These are phyloP conservation scores for Xerocomellus intermedius DNA, from an alignment of 768 basidiomycete species.

Conservation along the genomic window DNA sequence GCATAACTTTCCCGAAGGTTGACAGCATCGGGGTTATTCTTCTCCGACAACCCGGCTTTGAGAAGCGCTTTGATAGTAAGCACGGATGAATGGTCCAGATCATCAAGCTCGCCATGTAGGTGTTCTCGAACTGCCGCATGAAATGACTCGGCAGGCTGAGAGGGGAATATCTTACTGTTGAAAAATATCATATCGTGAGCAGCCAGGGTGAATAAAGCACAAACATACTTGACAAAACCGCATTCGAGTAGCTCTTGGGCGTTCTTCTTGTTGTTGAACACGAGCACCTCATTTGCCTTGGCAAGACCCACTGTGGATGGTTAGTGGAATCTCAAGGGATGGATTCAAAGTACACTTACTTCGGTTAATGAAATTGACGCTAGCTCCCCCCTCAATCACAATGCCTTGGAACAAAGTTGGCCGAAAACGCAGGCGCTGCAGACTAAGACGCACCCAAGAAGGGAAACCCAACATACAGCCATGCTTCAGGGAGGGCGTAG, in stretches of 20 bases:
- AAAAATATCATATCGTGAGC: conserved; percentile 1
- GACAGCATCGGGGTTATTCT: conserved; percentile 60
- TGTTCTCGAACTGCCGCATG: conserved; percentile 50
- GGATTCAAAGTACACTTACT: conserved; percentile 39
- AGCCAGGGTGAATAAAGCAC: not conserved
- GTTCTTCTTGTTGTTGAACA: conserved; percentile 66
- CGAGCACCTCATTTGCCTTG: conserved; percentile 67
- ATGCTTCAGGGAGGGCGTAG: conserved; percentile 58
- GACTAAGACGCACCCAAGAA: conserved; percentile 46
- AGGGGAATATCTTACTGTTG: conserved; percentile 57
- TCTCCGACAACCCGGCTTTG: conserved; percentile 54
- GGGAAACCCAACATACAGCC: conserved; percentile 66
- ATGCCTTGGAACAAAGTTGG: conserved; percentile 43
- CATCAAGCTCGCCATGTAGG: conserved; percentile 52
- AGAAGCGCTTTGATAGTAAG: conserved; percentile 54
- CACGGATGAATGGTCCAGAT: conserved; percentile 56
- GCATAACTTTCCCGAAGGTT: conserved; percentile 71
- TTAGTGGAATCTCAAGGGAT: not conserved
- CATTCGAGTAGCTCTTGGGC: conserved; percentile 55
- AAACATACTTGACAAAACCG: conserved; percentile 65
- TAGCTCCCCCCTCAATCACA: conserved; percentile 66
- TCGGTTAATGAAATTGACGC: conserved; percentile 64
- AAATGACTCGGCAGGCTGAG: conserved; percentile 50
- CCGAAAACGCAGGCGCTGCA: not conserved
- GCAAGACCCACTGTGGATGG: conserved; percentile 57